These are phyloP conservation scores for Botrytis elliptica DNA, from an alignment of 2,329 filamentous ascomycete species.

Conservation along the genomic window DNA sequence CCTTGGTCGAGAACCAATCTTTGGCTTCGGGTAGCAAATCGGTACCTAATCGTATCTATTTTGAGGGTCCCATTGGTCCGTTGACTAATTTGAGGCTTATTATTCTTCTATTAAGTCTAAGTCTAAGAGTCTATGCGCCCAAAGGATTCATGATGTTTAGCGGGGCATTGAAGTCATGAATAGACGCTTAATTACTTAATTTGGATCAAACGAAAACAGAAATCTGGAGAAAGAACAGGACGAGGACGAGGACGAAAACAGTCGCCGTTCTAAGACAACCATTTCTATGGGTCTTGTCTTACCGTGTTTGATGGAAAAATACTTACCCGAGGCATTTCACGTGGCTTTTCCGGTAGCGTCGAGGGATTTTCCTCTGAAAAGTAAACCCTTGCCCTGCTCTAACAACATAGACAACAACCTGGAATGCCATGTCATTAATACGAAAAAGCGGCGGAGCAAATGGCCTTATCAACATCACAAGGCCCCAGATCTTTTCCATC, in stretches of 20 bases:
- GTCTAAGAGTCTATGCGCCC: background rate
- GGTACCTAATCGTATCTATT: conserved; percentile 4
- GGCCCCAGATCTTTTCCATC: background rate
- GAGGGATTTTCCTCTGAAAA: background rate
- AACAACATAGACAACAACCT: background rate
- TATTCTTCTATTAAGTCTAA: background rate
- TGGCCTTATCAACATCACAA: conserved; percentile 3
- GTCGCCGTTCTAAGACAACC: background rate
- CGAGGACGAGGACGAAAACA: conserved; percentile 16
- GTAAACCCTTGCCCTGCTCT: background rate
- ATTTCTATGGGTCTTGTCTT: conserved; percentile 7
- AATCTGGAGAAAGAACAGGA: background rate
- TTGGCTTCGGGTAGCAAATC: background rate
- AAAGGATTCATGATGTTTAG: background rate
- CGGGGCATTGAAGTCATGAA: background rate
- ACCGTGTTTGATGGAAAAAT: conserved; percentile 5
- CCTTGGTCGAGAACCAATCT: background rate
- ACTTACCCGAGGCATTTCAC: conserved; percentile 14
- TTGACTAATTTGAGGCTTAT: conserved; percentile 8
- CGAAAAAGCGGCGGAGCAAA: conserved; percentile 8
- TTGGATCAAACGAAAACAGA: conserved; percentile 15
- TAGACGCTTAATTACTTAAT: background rate
- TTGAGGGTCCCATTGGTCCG: background rate
- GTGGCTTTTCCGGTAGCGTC: conserved; percentile 1
- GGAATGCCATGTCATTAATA: background rate